These are phyloP conservation scores for Parastagonospora nodorum DNA, from an alignment of 2,329 filamentous ascomycete species.

Conservation along the genomic window DNA sequence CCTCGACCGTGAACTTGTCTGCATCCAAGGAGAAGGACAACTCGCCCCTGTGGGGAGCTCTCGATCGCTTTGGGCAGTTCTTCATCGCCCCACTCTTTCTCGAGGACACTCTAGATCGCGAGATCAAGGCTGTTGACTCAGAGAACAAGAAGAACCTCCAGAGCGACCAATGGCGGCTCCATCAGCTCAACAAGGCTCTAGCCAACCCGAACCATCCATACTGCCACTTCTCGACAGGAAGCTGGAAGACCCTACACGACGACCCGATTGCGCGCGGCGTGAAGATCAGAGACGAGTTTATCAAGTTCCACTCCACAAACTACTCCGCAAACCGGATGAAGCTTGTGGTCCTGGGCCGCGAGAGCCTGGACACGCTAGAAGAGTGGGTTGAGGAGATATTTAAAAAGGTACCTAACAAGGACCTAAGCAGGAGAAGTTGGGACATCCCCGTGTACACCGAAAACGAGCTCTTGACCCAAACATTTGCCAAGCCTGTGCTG, in stretches of 20 bases:
- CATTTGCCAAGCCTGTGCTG: conserved; percentile 91
- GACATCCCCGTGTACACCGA: conserved; percentile 65
- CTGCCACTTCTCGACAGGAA: conserved; percentile 90
- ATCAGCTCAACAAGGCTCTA: conserved; percentile 86
- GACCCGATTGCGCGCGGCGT: conserved; percentile 78
- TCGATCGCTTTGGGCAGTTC: conserved; percentile 93
- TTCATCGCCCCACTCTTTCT: conserved; percentile 89
- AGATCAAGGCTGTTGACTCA: conserved; percentile 87
- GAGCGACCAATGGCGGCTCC: conserved; percentile 83
- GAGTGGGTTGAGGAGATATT: conserved; percentile 85
- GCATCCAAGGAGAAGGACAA: conserved; percentile 46
- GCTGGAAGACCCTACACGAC: conserved; percentile 82
- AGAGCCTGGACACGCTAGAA: conserved; percentile 80
- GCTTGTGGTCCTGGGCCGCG: conserved; percentile 81
- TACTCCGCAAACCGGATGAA: conserved; percentile 97
- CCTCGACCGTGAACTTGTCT: conserved; percentile 44
- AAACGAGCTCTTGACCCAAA: conserved; percentile 69
- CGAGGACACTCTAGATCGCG: conserved; percentile 81
- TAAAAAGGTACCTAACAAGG: conserved; percentile 78
- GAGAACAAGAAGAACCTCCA: conserved; percentile 98
- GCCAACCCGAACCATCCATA: conserved; percentile 87
- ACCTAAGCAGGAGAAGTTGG: conserved; percentile 71
- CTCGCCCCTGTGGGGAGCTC: conserved; percentile 76
- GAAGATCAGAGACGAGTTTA: conserved; percentile 88
- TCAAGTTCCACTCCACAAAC: conserved; percentile 85